Percentiles rank a stretch among this genome's conserved stretches.
These are phyloP conservation scores for Erodium maritimum DNA, from an alignment of 345 rosid genomes.

Conservation along the genomic window DNA sequence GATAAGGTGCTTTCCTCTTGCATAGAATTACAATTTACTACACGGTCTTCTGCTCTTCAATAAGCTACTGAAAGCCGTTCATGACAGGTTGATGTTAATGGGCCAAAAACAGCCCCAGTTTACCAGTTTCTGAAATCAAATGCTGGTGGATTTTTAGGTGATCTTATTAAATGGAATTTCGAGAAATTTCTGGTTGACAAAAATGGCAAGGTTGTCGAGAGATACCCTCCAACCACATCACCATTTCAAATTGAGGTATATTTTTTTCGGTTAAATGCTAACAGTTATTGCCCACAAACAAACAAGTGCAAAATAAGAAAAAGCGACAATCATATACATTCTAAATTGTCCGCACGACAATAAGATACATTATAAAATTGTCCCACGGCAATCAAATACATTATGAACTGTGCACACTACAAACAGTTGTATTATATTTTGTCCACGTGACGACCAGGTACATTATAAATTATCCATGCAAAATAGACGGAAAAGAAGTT, in stretches of 20 bases:
- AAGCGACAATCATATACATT: too few relatives aligned
- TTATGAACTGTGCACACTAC: too few relatives aligned
- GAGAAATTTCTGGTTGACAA: constrained; percentile 89
- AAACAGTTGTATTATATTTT: too few relatives aligned
- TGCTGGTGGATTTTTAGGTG: constrained; percentile 74
- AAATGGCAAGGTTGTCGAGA: constrained; percentile 75
- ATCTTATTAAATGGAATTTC: constrained; percentile 82
- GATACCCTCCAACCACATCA: constrained; percentile 89
- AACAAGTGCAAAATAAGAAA: background rate
- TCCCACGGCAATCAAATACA: too few relatives aligned
- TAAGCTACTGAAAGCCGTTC: background rate
- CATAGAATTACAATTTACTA: too few relatives aligned
- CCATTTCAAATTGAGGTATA: constrained; percentile 90
- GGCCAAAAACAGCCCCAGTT: constrained; percentile 74
- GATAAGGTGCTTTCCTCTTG: constrained; percentile 42
- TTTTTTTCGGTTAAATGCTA: too few relatives aligned
- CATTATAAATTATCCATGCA: too few relatives aligned
- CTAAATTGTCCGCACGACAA: too few relatives aligned
- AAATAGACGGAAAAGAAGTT: too few relatives aligned
- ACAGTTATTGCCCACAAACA: background rate
- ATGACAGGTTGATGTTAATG: constrained; percentile 80
- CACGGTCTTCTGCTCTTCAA: too few relatives aligned
- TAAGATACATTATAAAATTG: too few relatives aligned
- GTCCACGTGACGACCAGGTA: too few relatives aligned
- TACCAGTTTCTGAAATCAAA: constrained; percentile 78